Percentiles rank a stretch among this genome's conserved stretches.
phyloP scores from a whole-genome alignment of 73 alveolate genomes.

The Breviolum minutum region DNA sequence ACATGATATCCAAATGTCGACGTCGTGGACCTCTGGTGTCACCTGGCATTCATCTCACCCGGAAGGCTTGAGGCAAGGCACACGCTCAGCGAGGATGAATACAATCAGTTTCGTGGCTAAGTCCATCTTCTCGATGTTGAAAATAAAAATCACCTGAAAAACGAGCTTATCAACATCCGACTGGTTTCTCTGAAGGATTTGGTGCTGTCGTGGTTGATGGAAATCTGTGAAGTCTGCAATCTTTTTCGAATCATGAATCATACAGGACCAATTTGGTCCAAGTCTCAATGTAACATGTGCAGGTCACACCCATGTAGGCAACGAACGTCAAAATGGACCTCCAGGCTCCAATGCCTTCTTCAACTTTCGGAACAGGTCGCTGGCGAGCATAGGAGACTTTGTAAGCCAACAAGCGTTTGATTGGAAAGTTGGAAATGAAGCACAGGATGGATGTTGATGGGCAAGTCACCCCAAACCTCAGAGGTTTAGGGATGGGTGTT shows the following conservation, averaged over 20 bases:
- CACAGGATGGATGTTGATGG: constrained; percentile 53
- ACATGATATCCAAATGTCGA: too few species aligned
- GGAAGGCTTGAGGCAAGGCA: background rate
- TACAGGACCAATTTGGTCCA: background rate
- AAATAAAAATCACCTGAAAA: constrained; percentile 41
- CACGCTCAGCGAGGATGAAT: constrained; percentile 48
- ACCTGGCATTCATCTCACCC: too few species aligned
- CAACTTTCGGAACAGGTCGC: constrained; percentile 55
- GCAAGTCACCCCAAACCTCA: constrained; percentile 85
- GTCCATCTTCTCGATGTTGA: background rate
- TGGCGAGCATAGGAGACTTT: constrained; percentile 57
- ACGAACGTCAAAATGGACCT: constrained; percentile 25
- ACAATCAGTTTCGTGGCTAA: constrained; percentile 9
- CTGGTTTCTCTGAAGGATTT: too few species aligned
- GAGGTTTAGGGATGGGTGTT: background rate
- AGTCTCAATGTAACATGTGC: constrained; percentile 76
- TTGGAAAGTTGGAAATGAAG: constrained; percentile 34
- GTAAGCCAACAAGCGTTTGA: constrained; percentile 65
- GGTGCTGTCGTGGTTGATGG: too few species aligned
- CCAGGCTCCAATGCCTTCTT: constrained; percentile 90
- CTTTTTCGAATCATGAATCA: background rate
- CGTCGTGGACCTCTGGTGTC: too few species aligned
- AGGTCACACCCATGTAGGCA: constrained; percentile 67
- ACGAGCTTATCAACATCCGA: background rate
- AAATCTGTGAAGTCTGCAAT: too few species aligned